Evolutionary conservation across 2,329 filamentous ascomycete species (phyloP).

Genomic region (Colletotrichum spinosum): DNA sequence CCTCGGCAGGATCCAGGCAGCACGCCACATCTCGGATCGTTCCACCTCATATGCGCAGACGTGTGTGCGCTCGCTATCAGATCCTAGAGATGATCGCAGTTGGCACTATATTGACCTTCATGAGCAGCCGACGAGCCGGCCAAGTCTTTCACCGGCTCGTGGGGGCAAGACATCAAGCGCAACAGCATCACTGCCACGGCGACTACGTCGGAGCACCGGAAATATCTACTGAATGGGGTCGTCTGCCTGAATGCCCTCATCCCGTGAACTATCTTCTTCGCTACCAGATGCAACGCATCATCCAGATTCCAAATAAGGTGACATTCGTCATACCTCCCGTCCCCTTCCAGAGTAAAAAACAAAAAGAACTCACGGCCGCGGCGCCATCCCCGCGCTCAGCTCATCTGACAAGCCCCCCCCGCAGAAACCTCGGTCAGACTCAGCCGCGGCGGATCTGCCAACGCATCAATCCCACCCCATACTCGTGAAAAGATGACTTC

Average conservation of each 20-base stretch:
- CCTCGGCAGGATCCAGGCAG: constrained; percentile 8
- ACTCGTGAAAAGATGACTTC: background rate
- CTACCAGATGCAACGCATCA: constrained; percentile 5
- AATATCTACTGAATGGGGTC: constrained; percentile 6
- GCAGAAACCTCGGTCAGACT: constrained; percentile 19
- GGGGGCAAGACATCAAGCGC: background rate
- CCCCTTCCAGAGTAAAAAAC: constrained; percentile 1
- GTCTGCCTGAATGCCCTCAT: constrained; percentile 9
- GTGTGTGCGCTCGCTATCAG: no score
- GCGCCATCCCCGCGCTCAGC: constrained; percentile 6
- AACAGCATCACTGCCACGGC: background rate
- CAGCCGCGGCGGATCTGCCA: constrained; percentile 30
- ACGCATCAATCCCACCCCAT: constrained; percentile 34
- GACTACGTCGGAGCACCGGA: background rate
- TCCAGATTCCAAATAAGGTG: constrained; percentile 1
- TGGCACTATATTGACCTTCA: background rate
- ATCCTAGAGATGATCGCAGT: no score
- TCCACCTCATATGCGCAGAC: background rate
- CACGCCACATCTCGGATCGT: constrained; percentile 18
- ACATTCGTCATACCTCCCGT: constrained; percentile 2
- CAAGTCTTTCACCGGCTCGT: background rate
- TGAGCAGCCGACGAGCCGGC: background rate
- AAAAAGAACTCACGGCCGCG: constrained; percentile 6
- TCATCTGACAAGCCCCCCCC: constrained; percentile 17
- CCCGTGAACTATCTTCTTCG: background rate